Percentiles rank a stretch among this genome's conserved stretches.
Conservation (phyloP, 768 basidiomycete genomes). For the Kwoniella sp. region DNA sequence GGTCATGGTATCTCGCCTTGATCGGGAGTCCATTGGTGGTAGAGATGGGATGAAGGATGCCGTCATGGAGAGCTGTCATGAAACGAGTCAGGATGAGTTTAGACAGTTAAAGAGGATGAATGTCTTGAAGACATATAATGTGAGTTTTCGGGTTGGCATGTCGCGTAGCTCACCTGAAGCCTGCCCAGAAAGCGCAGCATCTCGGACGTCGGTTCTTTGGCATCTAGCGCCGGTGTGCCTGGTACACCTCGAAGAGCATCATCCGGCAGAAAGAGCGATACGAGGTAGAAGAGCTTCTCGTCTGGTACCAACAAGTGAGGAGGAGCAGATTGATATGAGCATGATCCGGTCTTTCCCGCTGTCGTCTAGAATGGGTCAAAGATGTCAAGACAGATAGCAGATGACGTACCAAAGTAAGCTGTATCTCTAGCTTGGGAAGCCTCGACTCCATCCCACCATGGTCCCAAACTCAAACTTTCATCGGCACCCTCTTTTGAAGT, state of each 20-base stretch:
- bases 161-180: conserved; percentile 29
- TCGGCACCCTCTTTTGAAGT: conserved; percentile 5
- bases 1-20: conserved; percentile 4
- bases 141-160: too few species aligned
- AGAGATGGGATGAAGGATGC: conserved; percentile 65
- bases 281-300: conserved; percentile 43
- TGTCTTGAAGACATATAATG: too few species aligned
- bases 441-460: conserved; percentile 34
- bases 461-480: neutral
- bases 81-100: neutral
- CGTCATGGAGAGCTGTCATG: conserved; percentile 70
- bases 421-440: conserved; percentile 21
- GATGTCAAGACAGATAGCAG: neutral
- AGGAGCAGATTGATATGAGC: neutral
- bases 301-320: conserved; percentile 30
- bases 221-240: conserved; percentile 17
- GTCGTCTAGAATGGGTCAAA: too few species aligned
- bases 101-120: too few species aligned
- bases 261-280: conserved; percentile 29
- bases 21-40: conserved; percentile 5
- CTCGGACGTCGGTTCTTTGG: conserved; percentile 27
- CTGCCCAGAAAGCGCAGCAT: conserved; percentile 26
- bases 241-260: conserved; percentile 6
- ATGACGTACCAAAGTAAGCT: conserved; percentile 37
- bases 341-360: too few species aligned